These are phyloP conservation scores for Cucurbita pepo DNA, from an alignment of 306 rosid genomes.

Conservation along the genomic window DNA sequence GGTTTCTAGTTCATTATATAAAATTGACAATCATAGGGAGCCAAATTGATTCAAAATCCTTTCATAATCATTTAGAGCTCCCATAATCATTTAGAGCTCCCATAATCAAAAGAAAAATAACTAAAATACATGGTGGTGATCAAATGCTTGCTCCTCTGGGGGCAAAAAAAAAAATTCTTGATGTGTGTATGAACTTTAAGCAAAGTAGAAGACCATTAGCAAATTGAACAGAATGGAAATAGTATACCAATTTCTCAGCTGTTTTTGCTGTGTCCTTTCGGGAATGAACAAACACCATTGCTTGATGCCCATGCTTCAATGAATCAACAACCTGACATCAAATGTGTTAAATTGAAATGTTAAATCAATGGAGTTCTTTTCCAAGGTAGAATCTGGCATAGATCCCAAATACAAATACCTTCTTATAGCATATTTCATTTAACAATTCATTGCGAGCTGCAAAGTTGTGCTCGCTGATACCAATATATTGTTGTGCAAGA, in stretches of 20 bases:
- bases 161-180: background rate
- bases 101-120: background rate
- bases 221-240: slow-evolving; percentile 3
- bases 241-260: slow-evolving; percentile 65
- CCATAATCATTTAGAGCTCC: background rate
- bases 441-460: slow-evolving; percentile 70
- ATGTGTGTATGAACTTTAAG: slow-evolving; percentile 10
- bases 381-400: slow-evolving; percentile 10
- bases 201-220: slow-evolving; percentile 3
- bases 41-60: background rate
- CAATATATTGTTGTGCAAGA: slow-evolving; percentile 94
- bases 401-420: slow-evolving; percentile 37
- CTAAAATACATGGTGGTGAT: background rate
- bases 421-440: slow-evolving; percentile 78
- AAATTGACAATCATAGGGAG: background rate
- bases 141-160: background rate
- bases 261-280: slow-evolving; percentile 93
- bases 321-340: slow-evolving; percentile 65
- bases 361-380: slow-evolving; percentile 7
- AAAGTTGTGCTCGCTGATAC: slow-evolving; percentile 80
- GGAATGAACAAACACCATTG: slow-evolving; percentile 96
- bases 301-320: slow-evolving; percentile 79
- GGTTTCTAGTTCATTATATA: background rate
- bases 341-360: slow-evolving; percentile 1
- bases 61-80: background rate